These are phyloP conservation scores for Colletotrichum higginsianum DNA, from an alignment of 2,329 filamentous ascomycete genomes.

Conservation along the genomic window DNA sequence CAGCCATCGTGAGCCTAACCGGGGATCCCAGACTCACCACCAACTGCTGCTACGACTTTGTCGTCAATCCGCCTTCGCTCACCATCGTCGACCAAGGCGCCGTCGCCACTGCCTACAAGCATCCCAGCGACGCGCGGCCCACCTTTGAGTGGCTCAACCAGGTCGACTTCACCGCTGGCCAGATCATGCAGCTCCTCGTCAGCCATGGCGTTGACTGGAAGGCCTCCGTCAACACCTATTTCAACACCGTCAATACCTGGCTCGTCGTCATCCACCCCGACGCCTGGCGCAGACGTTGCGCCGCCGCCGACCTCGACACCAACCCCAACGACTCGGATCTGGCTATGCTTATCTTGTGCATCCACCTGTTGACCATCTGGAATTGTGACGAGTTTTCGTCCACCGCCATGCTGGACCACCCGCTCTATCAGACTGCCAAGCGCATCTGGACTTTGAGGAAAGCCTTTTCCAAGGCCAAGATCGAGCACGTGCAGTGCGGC, in stretches of 20 bases:
- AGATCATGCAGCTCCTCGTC: slow-evolving; percentile 57
- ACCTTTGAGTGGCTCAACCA: slow-evolving; percentile 49
- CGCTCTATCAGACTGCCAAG: slow-evolving; percentile 57
- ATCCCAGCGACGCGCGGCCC: slow-evolving; percentile 16
- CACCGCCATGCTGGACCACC: slow-evolving; percentile 58
- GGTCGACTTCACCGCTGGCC: slow-evolving; percentile 53
- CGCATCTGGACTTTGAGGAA: slow-evolving; percentile 55
- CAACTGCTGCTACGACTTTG: slow-evolving; percentile 55
- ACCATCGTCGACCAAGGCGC: slow-evolving; percentile 48
- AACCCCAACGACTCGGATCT: slow-evolving; percentile 48
- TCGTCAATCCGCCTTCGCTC: slow-evolving; percentile 54
- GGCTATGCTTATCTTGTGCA: slow-evolving; percentile 59
- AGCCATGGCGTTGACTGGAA: slow-evolving; percentile 55
- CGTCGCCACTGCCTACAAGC: slow-evolving; percentile 45
- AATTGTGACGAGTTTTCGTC: slow-evolving; percentile 52
- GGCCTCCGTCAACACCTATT: slow-evolving; percentile 55
- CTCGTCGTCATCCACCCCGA: slow-evolving; percentile 58
- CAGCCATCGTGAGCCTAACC: slow-evolving; percentile 2
- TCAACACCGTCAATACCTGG: slow-evolving; percentile 59
- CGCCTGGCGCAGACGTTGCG: slow-evolving; percentile 46
- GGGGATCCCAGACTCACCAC: slow-evolving; percentile 35
- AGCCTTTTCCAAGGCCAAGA: slow-evolving; percentile 52
- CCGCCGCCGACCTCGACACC: slow-evolving; percentile 51
- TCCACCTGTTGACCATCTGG: slow-evolving; percentile 58
- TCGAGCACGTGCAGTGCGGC: slow-evolving; percentile 59